Base-by-base conservation (phyloP, 805 yeast genomes). In the Sungouiella thailandica region DNA sequence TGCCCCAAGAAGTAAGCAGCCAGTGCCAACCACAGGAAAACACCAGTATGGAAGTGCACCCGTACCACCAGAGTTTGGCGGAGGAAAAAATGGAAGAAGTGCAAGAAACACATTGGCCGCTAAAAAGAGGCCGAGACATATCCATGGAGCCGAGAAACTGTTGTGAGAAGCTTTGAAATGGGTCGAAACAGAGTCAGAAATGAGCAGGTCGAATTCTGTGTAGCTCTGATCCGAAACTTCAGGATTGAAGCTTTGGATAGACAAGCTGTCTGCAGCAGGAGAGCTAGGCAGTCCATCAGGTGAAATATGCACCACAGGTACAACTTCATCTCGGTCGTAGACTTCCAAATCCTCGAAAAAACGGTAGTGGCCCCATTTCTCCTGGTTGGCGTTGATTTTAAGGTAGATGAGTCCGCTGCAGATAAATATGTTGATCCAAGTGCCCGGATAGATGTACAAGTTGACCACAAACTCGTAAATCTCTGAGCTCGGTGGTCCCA, bases 391-490 rank as follows among this genome's bases (percentile, higher is more conserved):
- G 43, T 68, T 60, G 28, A 50, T 46, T 39, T 74, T 78, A 39
- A 78, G 59, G 42, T 74, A 77, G 2, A 76, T 40, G 29, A 78
- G 54, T 1, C 84, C 84, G 1, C 54, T 47, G 0, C 82, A 66
- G 7, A 79, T 68, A 11, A 72, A 50, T 8, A 72, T 49, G 35
- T 75, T 76, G 39, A 78, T 67, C 69, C 80, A 67, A 2, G 83
- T 72, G 0, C 79, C 78, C 1, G 85, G 84, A 36, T 78, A 78
- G 2, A 81, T 70, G 51, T 76, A 74, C 40, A 77, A 55, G 43
- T 79, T 80, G 31, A 79, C 75, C 10, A 78, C 71, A 42, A 79
- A 73, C 48, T 78, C 78, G 53, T 78, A 79, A 17, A 78, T 77
- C 30, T 76, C 78, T 5, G 80, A 71, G 13, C 80, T 72, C 5